These are phyloP conservation scores for Geotrichum fermentans DNA, from an alignment of 1,139 yeast species.

Conservation along the genomic window DNA sequence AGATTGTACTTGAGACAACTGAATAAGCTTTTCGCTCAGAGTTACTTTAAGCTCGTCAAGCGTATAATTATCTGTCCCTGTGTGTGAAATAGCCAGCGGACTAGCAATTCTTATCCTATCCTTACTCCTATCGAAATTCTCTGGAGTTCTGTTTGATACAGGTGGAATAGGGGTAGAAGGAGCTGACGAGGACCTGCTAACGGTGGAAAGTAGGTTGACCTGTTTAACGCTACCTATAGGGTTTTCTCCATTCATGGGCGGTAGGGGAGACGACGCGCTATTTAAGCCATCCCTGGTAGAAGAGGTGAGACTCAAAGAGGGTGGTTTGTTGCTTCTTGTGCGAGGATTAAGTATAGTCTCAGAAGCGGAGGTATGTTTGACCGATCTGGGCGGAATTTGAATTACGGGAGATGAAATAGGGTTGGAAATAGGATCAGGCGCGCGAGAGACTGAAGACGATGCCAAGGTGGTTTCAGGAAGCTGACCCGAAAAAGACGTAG, in stretches of 20 bases:
- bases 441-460: no score
- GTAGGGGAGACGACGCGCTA: not conserved
- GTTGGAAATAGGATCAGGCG: no score
- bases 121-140: not conserved
- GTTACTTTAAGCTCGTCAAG: slow-evolving; percentile 18
- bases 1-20: slow-evolving; percentile 25
- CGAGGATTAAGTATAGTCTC: slow-evolving; percentile 5
- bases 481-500: no score
- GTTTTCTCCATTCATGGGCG: not conserved
- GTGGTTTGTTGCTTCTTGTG: not conserved
- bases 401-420: slow-evolving; percentile 1
- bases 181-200: slow-evolving; percentile 9
- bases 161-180: slow-evolving; percentile 9
- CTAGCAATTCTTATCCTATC: slow-evolving; percentile 8
- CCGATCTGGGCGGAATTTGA: slow-evolving; percentile 12
- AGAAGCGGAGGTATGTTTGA: slow-evolving; percentile 7
- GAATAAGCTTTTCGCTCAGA: slow-evolving; percentile 21
- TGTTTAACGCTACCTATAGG: slow-evolving; percentile 1
- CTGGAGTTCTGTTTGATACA: not conserved
- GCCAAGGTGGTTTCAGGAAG: no score
- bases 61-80: slow-evolving; percentile 18
- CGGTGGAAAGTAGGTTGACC: not conserved
- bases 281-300: not conserved
- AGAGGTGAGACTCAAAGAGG: not conserved
- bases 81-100: slow-evolving; percentile 13